phyloP scores from a whole-genome alignment of 352 stramenopile species.

The Nothophytophthora sp. region DNA sequence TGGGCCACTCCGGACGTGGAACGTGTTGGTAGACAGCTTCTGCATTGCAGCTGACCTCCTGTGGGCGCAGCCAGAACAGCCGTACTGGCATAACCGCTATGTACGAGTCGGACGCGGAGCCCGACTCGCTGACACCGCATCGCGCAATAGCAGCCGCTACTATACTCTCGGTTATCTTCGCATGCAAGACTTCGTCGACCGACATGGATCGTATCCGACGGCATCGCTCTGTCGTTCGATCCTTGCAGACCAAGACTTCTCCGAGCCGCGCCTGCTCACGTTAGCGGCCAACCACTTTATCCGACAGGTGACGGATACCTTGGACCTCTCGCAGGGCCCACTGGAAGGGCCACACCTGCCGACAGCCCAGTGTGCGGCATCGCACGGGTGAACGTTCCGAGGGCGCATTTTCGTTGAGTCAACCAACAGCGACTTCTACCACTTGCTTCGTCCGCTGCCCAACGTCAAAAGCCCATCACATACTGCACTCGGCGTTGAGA shows the following conservation, averaged over 20 bases:
- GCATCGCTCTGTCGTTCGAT: neutral
- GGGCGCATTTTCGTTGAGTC: neutral
- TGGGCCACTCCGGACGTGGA: neutral
- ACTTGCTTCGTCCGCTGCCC: constrained; percentile 1
- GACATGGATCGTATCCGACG: neutral
- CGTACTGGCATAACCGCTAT: constrained; percentile 8
- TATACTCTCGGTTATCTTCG: neutral
- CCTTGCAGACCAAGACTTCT: neutral
- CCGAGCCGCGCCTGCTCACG: neutral
- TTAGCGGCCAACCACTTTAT: neutral
- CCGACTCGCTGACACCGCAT: neutral
- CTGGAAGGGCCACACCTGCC: neutral
- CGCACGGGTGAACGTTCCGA: constrained; percentile 4
- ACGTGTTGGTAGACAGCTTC: neutral
- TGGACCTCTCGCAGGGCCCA: neutral
- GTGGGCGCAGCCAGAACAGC: constrained; percentile 3
- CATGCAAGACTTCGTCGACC: constrained; percentile 8
- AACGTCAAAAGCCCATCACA: neutral
- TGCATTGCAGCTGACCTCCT: neutral
- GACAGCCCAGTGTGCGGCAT: neutral
- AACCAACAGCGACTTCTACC: constrained; percentile 12
- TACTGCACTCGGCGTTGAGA: neutral
- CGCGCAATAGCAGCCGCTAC: neutral
- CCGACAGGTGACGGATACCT: neutral
- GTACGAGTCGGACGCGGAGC: neutral